Conservation (phyloP, 345 rosid species). For the Linum trigynum region DNA sequence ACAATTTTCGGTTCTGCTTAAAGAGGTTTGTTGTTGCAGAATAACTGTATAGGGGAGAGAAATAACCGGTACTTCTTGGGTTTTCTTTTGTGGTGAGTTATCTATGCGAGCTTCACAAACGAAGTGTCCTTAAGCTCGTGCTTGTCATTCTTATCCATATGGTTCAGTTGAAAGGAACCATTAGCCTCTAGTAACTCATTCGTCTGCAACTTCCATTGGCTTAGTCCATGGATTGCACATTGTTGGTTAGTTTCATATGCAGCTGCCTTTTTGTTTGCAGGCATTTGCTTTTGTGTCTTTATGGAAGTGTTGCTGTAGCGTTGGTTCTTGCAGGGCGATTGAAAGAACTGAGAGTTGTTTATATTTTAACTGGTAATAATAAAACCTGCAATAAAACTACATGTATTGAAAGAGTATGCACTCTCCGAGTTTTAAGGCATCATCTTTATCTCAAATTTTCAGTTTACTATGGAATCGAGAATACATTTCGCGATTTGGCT, state of each 20-base stretch:
- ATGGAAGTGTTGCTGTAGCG: slow-evolving; percentile 60
- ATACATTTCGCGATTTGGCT: slow-evolving; percentile 55
- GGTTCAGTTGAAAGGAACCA: background rate
- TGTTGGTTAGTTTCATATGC: background rate
- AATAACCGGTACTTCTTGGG: slow-evolving; percentile 82
- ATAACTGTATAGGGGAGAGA: slow-evolving; percentile 88
- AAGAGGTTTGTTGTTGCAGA: slow-evolving; percentile 40
- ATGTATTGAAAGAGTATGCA: slow-evolving; percentile 4
- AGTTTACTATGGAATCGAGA: slow-evolving; percentile 75
- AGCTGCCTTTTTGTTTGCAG: slow-evolving; percentile 26
- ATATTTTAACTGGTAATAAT: slow-evolving; percentile 49
- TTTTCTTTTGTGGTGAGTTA: slow-evolving; percentile 85
- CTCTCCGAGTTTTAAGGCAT: slow-evolving; percentile 7
- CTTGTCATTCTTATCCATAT: background rate
- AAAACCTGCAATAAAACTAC: slow-evolving; percentile 6
- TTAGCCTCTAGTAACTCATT: background rate
- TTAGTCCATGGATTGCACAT: background rate
- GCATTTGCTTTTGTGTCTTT: slow-evolving; percentile 69
- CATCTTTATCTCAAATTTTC: slow-evolving; percentile 22
- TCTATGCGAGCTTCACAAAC: slow-evolving; percentile 5
- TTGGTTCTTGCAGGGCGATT: slow-evolving; percentile 68
- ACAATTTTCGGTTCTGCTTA: background rate
- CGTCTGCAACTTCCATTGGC: background rate
- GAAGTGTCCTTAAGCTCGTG: too few relatives aligned
- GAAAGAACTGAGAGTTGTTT: slow-evolving; percentile 45